These are phyloP conservation scores for Ramichloridium luteum DNA, from an alignment of 2,329 filamentous ascomycete species.

Conservation along the genomic window DNA sequence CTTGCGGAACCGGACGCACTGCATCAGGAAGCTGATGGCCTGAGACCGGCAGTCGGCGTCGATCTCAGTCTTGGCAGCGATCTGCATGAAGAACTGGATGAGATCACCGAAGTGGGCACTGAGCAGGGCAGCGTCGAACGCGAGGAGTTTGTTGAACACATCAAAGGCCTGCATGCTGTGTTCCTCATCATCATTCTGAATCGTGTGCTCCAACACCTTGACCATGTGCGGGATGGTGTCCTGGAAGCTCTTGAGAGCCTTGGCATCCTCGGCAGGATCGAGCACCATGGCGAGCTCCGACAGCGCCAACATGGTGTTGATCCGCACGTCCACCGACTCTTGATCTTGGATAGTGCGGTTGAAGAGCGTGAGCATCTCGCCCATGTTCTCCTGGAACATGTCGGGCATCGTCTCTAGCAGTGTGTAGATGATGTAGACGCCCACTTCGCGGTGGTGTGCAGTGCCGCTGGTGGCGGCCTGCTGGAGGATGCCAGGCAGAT, in stretches of 20 bases:
- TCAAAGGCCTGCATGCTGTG: constrained; percentile 84
- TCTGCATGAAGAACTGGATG: constrained; percentile 83
- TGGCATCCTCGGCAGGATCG: constrained; percentile 71
- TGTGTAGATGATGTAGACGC: constrained; percentile 84
- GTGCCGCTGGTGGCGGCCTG: constrained; percentile 65
- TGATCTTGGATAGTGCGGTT: constrained; percentile 77
- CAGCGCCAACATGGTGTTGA: constrained; percentile 87
- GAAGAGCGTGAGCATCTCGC: constrained; percentile 72
- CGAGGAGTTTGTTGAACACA: constrained; percentile 89
- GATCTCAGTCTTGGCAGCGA: constrained; percentile 62
- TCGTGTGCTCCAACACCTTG: constrained; percentile 70
- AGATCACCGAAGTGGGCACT: constrained; percentile 80
- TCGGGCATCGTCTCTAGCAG: constrained; percentile 80
- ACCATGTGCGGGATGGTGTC: constrained; percentile 78
- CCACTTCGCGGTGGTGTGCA: constrained; percentile 74
- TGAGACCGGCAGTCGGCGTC: constrained; percentile 81
- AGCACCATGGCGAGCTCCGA: constrained; percentile 79
- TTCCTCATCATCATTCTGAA: constrained; percentile 65
- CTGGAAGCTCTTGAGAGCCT: constrained; percentile 63
- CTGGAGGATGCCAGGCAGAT: constrained; percentile 67
- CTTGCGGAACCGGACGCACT: constrained; percentile 81
- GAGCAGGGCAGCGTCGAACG: constrained; percentile 75
- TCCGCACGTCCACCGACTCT: constrained; percentile 79
- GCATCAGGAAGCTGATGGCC: constrained; percentile 85
- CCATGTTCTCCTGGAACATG: constrained; percentile 68